Evolutionary conservation across 257 asterid species (phyloP), one percentile per base, ranked within the genome.

Genomic region (Ajuga chamaepitys): DNA sequence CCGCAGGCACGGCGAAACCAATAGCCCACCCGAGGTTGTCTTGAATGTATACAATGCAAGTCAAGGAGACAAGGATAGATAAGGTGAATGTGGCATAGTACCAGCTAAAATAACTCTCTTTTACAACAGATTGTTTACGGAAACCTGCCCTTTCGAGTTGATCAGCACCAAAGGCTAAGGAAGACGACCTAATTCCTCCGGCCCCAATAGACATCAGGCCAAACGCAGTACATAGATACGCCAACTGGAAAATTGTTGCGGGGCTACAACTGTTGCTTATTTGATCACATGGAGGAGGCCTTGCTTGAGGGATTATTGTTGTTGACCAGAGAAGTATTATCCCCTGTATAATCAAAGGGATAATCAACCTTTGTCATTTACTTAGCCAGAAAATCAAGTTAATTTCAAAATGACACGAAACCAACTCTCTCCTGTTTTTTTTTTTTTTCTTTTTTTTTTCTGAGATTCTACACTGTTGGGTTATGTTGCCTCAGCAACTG

Each of bases 11-110:
- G n/a, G n/a, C n/a, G n/a, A n/a, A n/a, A n/a, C n/a, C n/a, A n/a
- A n/a, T n/a, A n/a, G n/a, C 40, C 93, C 93, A 87, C 55, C 93
- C 95, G 59, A 74, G 1, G 47, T 74, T 78, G 51, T 77, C 90
- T 81, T 87, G 90, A 72, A 87, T 68, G 46, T 83, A 83, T 22
- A 87, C 95, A 7, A 87, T 62, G 18, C 76, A 67, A 1, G 86
- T 82, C 5, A 75, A 50, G 20, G 86, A 80, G 44, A 87, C 13
- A 3, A 87, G 63, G 35, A 81, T 7, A 0, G 88, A 76, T 1
- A 82, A 2, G 4, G 67, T 66, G 55, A 34, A 55, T 1, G 70
- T 37, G 26, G 83, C 89, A 56, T 85, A 85, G 64, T 85, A 85
- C 92, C 95, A 87, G 62, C 80, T 25, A 44, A 82, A 75, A 41